A percentile compares a stretch with the other conserved stretches of the same genome.
Conservation (phyloP, 2,329 filamentous ascomycete genomes). For the Botrytis tulipae region DNA sequence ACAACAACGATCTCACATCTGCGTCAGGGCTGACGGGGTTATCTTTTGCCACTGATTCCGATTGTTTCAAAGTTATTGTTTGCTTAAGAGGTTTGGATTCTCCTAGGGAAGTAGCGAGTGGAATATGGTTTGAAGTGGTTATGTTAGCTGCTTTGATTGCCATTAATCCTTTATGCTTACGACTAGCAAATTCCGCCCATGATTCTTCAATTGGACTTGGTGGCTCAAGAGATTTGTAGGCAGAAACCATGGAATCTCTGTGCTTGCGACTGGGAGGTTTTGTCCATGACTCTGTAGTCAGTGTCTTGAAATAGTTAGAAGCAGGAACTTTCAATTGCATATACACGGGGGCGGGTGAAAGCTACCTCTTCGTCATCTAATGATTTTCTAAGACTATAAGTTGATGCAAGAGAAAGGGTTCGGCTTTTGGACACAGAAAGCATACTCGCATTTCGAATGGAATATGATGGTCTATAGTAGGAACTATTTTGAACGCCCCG, state of each 20-base stretch:
- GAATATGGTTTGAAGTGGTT: background rate
- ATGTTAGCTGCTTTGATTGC: background rate
- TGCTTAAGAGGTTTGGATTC: background rate
- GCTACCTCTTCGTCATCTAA: background rate
- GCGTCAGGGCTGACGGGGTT: too few species aligned
- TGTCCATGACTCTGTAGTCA: background rate
- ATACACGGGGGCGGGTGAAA: background rate
- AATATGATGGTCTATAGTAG: background rate
- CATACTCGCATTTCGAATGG: background rate
- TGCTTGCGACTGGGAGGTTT: constrained; percentile 8
- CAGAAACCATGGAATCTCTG: background rate
- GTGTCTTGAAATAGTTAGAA: constrained; percentile 7
- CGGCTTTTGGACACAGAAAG: background rate
- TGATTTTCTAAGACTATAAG: background rate
- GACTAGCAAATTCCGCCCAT: constrained; percentile 11
- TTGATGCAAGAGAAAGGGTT: background rate
- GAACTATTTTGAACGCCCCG: background rate
- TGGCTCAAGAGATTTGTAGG: too few species aligned
- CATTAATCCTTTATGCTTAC: constrained; percentile 2
- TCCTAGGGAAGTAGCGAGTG: too few species aligned
- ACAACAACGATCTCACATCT: background rate
- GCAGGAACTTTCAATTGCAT: background rate
- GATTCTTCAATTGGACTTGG: background rate
- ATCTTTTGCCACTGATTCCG: too few species aligned
- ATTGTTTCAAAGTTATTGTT: background rate